Evolutionary conservation across 306 rosid genomes (phyloP), one percentile per base, ranked within the genome.

Genomic region (Ormosia semicastrata): DNA sequence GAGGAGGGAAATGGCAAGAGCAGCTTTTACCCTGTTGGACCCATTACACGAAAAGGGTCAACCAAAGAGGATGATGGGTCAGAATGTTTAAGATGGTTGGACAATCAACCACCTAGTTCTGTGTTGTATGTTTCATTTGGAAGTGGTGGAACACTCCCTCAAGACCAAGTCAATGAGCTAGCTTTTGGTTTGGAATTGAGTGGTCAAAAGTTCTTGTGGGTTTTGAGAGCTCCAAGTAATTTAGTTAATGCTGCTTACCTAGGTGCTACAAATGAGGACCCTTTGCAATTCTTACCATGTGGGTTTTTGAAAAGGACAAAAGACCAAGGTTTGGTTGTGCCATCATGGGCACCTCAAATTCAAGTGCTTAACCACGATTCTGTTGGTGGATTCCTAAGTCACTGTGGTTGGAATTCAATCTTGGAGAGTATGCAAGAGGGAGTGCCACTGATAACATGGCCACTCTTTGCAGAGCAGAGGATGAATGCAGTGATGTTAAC

Each of bases 91-190:
- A 68, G 44, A 46, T 86, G 89, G 87, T 7, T 86, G 34, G 50
- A 86, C 4, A 62, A 56, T 1, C 85, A 86, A 8, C 63, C 82
- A 6, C 77, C 64, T 4, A 12, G 15, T 46, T 86, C 80, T 13
- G 87, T 86, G n/a, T 34, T 86, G 66, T 82, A 83, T 79, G 80
- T 83, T 54, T 79, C 85, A 11, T 86, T 83, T 39, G 89, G 89
- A 34, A 86, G 89, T 54, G 89, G 89, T 30, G 87, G 89, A 59
- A 86, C 89, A n/a, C 77, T 86, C 11, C 29, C 85, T 64, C 89
- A 86, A 46, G 37, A 43, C 6, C 87, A 83, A 39, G 58, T 70
- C 69, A 47, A 82, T 17, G 89, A 86, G 29, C 14, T 83, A 2
- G 89, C 89, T 79, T 70, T 8, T 14, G 89, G 89, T 41, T 86